Evolutionary conservation across 192 early-diverging fungal species (phyloP).

Genomic region (Podila minutissima): DNA sequence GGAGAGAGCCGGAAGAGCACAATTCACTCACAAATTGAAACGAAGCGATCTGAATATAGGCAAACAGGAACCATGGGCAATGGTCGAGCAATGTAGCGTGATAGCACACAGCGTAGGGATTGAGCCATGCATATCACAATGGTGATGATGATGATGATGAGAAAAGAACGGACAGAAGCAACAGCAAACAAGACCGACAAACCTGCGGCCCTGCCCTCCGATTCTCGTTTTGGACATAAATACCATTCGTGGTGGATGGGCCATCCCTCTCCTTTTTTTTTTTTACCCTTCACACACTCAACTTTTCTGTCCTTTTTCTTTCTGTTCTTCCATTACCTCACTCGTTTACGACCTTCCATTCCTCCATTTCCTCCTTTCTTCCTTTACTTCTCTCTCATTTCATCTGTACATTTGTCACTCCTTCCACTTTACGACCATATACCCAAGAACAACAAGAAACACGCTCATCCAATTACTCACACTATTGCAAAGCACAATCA

Average conservation of each 20-base stretch:
- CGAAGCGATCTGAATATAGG: too few species aligned
- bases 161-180: too few species aligned
- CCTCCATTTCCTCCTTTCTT: neutral
- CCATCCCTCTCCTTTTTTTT: neutral
- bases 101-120: too few species aligned
- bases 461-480: neutral
- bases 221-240: neutral
- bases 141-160: too few species aligned
- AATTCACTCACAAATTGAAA: too few species aligned
- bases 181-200: too few species aligned
- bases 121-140: too few species aligned
- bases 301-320: constrained; percentile 2
- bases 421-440: neutral
- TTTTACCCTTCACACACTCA: neutral
- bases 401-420: constrained; percentile 1
- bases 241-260: neutral
- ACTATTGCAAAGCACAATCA: constrained; percentile 9
- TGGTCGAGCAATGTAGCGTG: too few species aligned
- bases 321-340: neutral
- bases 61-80: too few species aligned
- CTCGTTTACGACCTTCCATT: neutral
- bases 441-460: neutral
- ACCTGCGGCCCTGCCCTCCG: too few species aligned
- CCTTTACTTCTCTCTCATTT: neutral
- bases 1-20: too few species aligned